A percentile compares a stretch with the other conserved stretches of the same genome.
Evolutionary conservation across 345 rosid species (phyloP).

Genomic region (Abelmoschus esculentus): DNA sequence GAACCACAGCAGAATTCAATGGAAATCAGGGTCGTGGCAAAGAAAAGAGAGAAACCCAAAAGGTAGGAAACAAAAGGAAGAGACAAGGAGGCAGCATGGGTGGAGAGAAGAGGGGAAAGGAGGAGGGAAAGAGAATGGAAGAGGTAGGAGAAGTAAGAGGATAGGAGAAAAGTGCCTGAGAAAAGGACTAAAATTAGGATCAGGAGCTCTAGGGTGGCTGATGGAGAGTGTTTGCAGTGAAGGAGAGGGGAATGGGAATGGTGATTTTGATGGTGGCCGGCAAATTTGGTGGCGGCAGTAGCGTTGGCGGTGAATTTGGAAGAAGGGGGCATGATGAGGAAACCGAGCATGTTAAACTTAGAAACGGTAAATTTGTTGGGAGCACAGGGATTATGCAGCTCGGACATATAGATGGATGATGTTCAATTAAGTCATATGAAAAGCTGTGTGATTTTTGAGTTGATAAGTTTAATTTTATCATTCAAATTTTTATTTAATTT

Average conservation of each 20-base stretch:
- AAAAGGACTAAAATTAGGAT: constrained; percentile 69
- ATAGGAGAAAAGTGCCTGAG: constrained; percentile 67
- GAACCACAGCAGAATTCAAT: constrained; percentile 57
- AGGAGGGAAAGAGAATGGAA: constrained; percentile 68
- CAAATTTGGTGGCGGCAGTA: constrained; percentile 15
- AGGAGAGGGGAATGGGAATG: constrained; percentile 22
- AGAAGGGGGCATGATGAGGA: constrained; percentile 27
- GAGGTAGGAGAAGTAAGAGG: constrained; percentile 80
- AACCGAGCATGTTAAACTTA: constrained; percentile 44
- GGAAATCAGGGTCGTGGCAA: constrained; percentile 33
- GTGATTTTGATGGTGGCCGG: constrained; percentile 11
- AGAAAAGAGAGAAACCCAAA: constrained; percentile 49
- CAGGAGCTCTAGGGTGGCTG: constrained; percentile 77
- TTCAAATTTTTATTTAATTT: too few relatives aligned
- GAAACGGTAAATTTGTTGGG: background rate
- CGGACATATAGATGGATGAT: too few relatives aligned
- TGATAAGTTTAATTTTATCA: too few relatives aligned
- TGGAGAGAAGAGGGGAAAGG: constrained; percentile 46
- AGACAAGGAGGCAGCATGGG: constrained; percentile 22
- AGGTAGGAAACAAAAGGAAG: constrained; percentile 40
- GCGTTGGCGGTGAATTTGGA: constrained; percentile 23
- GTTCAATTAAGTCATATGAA: too few relatives aligned
- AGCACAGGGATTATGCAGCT: background rate
- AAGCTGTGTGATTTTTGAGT: too few relatives aligned
- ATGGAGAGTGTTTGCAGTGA: constrained; percentile 74